Evolutionary conservation across 352 stramenopile species (phyloP).

Genomic region (Globisporangium solare): DNA sequence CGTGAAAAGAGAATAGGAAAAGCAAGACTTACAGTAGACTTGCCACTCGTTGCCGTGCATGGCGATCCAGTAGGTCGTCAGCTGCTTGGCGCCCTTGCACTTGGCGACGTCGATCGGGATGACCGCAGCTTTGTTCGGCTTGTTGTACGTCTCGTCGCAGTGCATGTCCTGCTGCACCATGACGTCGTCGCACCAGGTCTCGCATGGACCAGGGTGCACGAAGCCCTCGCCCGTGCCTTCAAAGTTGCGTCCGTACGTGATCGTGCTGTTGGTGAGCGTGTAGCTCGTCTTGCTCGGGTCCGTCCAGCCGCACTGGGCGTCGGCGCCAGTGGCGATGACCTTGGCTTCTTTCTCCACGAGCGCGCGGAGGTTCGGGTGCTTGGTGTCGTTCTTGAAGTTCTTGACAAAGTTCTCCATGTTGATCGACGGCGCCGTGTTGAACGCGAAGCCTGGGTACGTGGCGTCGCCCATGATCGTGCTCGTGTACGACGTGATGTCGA

Average conservation of each 20-base stretch:
- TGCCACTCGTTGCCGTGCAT: constrained; percentile 49
- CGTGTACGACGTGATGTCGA: constrained; percentile 39
- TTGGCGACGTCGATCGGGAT: constrained; percentile 34
- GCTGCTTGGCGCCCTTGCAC: constrained; percentile 27
- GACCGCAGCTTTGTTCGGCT: constrained; percentile 17
- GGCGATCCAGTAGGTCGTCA: constrained; percentile 54
- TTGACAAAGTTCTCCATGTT: constrained; percentile 37
- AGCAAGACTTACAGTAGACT: constrained; percentile 33
- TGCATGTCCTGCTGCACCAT: constrained; percentile 30
- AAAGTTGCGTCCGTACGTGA: constrained; percentile 34
- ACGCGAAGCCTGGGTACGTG: constrained; percentile 27
- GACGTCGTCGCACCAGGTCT: constrained; percentile 39
- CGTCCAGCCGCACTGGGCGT: constrained; percentile 34
- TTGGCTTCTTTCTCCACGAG: constrained; percentile 35
- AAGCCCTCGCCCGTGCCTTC: constrained; percentile 32
- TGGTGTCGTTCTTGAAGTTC: constrained; percentile 30
- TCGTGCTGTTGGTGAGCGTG: constrained; percentile 24
- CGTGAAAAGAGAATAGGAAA: background rate
- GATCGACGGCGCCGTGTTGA: constrained; percentile 22
- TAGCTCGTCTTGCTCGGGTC: constrained; percentile 30
- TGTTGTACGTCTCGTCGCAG: constrained; percentile 29
- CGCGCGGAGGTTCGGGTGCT: constrained; percentile 30
- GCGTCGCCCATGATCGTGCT: constrained; percentile 35
- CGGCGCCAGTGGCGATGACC: constrained; percentile 19
- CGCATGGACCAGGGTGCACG: constrained; percentile 38